Conservation (phyloP, 306 rosid species). For the Vigna hirtella region DNA sequence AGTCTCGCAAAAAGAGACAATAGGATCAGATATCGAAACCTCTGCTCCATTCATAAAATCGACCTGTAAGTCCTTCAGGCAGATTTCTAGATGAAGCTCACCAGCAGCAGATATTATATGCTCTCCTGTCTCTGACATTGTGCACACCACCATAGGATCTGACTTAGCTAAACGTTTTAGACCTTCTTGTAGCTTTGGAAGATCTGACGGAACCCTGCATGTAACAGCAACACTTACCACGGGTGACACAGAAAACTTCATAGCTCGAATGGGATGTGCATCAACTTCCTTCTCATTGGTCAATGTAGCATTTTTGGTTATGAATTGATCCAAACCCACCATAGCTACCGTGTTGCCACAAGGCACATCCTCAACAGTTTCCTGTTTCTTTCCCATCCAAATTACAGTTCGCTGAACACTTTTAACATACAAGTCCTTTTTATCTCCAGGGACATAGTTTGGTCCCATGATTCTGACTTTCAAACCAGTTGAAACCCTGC, state of each 20-base stretch:
- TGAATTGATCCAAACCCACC: constrained; percentile 87
- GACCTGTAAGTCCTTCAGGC: constrained; percentile 77
- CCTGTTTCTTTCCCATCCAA: constrained; percentile 92
- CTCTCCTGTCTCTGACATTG: constrained; percentile 71
- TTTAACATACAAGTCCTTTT: constrained; percentile 76
- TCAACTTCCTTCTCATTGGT: constrained; percentile 79
- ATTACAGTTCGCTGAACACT: constrained; percentile 83
- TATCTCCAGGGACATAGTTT: constrained; percentile 73
- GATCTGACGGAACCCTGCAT: constrained; percentile 69
- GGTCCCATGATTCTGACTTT: constrained; percentile 95
- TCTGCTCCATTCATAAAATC: constrained; percentile 81
- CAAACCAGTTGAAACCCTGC: constrained; percentile 74
- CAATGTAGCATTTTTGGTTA: constrained; percentile 85
- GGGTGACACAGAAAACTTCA: constrained; percentile 86
- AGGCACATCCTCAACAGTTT: constrained; percentile 82
- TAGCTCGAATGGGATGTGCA: constrained; percentile 83
- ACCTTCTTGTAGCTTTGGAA: constrained; percentile 80
- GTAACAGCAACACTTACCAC: constrained; percentile 81
- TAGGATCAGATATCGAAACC: constrained; percentile 66
- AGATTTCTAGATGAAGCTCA: constrained; percentile 77
- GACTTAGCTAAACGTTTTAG: constrained; percentile 75
- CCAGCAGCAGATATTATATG: constrained; percentile 83
- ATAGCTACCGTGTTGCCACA: constrained; percentile 81
- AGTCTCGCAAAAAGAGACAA: constrained; percentile 75
- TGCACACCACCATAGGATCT: constrained; percentile 74